Evolutionary conservation across 129 eudicot genomes (phyloP).

Genomic region (Flaveria sonorensis): DNA sequence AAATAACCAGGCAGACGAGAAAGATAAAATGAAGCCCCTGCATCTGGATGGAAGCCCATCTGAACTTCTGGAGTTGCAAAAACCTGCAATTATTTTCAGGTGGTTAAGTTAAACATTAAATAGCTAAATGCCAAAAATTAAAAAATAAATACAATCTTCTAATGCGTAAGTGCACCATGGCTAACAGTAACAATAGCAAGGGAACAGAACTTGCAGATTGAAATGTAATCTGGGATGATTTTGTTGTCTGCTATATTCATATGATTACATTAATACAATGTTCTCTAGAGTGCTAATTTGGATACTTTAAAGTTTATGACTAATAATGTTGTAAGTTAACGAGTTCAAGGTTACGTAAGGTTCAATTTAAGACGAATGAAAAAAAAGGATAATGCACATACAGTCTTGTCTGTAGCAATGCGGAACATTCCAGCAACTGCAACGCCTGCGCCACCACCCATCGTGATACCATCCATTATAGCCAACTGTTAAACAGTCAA

Average conservation of each 20-base stretch:
- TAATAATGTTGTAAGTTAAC: conserved; percentile 8
- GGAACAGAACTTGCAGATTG: conserved; percentile 2
- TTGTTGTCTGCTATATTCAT: background rate
- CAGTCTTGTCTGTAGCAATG: conserved; percentile 87
- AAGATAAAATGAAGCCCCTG: conserved; percentile 94
- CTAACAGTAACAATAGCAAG: background rate
- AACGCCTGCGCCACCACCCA: conserved; percentile 98
- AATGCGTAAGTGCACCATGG: background rate
- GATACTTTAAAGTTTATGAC: background rate
- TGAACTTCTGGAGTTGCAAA: conserved; percentile 81
- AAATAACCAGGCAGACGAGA: conserved; percentile 94
- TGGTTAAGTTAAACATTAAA: conserved; percentile 15
- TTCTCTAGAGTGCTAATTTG: background rate
- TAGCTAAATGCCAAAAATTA: conserved; percentile 11
- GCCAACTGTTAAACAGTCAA: conserved; percentile 55
- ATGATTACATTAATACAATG: background rate
- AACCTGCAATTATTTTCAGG: conserved; percentile 48
- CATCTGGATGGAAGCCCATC: conserved; percentile 93
- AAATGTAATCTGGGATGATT: background rate
- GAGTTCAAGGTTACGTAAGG: background rate
- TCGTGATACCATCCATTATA: conserved; percentile 79
- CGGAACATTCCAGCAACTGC: conserved; percentile 86
- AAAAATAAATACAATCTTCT: background rate
- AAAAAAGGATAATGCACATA: conserved; percentile 37
- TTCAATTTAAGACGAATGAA: background rate